A percentile compares a stretch with the other conserved stretches of the same genome.
These are phyloP conservation scores for Tulasnella sp. DNA, from an alignment of 768 basidiomycete genomes.

Conservation along the genomic window DNA sequence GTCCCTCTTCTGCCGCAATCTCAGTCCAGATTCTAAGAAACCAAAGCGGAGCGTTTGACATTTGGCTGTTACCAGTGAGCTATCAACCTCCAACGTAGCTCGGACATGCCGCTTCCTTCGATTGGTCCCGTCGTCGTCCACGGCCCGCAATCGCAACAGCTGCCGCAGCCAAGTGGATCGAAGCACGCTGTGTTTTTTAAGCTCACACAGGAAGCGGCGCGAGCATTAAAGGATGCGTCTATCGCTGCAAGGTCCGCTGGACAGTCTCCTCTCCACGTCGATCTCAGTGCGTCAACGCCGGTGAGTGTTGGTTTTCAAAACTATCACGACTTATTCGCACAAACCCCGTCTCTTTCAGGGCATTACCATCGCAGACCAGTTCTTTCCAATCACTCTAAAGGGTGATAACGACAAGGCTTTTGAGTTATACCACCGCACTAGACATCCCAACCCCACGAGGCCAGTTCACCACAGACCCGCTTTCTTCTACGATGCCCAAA, in stretches of 20 bases:
- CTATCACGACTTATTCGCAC: background rate
- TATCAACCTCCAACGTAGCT: too few species aligned
- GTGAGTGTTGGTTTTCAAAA: slow-evolving; percentile 9
- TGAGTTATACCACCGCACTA: slow-evolving; percentile 6
- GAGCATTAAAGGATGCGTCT: slow-evolving; percentile 12
- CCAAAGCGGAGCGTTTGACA: too few species aligned
- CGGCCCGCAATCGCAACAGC: too few species aligned
- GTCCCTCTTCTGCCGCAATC: too few species aligned
- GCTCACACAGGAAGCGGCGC: slow-evolving; percentile 6
- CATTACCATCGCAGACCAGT: slow-evolving; percentile 7
- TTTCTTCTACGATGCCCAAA: background rate
- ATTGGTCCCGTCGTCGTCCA: slow-evolving; percentile 2
- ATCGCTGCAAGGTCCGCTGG: background rate
- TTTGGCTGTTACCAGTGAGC: too few species aligned
- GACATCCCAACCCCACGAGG: slow-evolving; percentile 8
- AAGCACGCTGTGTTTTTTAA: slow-evolving; percentile 5
- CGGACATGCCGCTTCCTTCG: background rate
- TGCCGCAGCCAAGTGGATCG: background rate
- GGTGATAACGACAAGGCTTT: background rate
- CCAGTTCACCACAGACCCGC: slow-evolving; percentile 11
- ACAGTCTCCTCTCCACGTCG: slow-evolving; percentile 6
- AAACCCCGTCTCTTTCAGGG: slow-evolving; percentile 1
- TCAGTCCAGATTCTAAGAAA: too few species aligned
- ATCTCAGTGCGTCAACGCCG: slow-evolving; percentile 9
- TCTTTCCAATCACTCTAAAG: slow-evolving; percentile 9